Evolutionary conservation across 116 monocot genomes (phyloP).

Genomic region (Iris pallida): DNA sequence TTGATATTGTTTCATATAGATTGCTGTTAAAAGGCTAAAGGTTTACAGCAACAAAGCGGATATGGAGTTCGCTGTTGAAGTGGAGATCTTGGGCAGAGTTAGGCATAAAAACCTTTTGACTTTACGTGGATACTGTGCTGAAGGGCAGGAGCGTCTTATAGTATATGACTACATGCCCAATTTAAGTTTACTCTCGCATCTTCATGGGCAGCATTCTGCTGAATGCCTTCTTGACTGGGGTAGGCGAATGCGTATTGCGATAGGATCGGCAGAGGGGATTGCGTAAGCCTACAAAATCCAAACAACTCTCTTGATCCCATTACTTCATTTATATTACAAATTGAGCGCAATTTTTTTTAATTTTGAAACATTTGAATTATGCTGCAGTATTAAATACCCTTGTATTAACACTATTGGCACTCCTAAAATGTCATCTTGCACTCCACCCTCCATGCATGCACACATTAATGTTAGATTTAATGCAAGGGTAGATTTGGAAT

Average conservation of each 20-base stretch:
- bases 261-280: conserved; percentile 45
- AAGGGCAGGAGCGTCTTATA: conserved; percentile 52
- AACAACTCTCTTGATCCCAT: no score
- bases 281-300: conserved; percentile 20
- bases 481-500: no score
- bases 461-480: no score
- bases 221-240: conserved; percentile 45
- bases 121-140: conserved; percentile 51
- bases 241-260: conserved; percentile 35
- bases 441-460: no score
- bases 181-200: conserved; percentile 38
- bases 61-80: conserved; percentile 33
- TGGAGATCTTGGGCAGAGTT: conserved; percentile 39
- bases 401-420: no score
- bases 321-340: no score
- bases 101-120: conserved; percentile 48
- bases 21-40: conserved; percentile 54
- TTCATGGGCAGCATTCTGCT: conserved; percentile 31
- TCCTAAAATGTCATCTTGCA: no score
- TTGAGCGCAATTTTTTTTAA: no score
- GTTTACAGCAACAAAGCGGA: conserved; percentile 51
- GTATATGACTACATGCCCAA: conserved; percentile 56
- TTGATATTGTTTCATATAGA: conserved; percentile 19
- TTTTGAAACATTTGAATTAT: no score
- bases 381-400: no score